Base-by-base conservation (phyloP, 805 yeast species). In the Saccharomycopsis schoenii region DNA sequence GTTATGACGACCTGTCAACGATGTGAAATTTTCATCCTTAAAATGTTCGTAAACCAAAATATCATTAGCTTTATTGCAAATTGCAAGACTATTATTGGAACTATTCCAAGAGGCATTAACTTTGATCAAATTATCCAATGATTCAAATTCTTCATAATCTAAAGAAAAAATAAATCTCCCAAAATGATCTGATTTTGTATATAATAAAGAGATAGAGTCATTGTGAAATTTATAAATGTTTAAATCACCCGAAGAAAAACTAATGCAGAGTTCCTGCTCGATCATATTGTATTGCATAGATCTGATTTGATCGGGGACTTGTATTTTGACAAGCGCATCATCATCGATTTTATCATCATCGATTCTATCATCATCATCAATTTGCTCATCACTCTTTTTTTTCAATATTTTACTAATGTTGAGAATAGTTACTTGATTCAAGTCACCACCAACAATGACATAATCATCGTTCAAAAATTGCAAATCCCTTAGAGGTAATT, bases 381-480 rank as follows among this genome's bases (percentile, higher is more conserved):
- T 43, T 37, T 58, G 42, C 21, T 51, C 58, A 55, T 47, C 52
- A 14, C 6, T 47, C 5, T 21, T 47, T 15, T 54, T 56, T 19
- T 54, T 43, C 19, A 47, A 24, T 25, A 59, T 21, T 25, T 34
- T 51, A 1, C 25, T 14, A 3, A 60, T 12, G 19, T 52, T 54
- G 1, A 84, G 69, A 2, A 86, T 68, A 1, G 76, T 73, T 51
- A 87, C 70, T 60, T 83, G 83, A 54, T 80, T 78, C 64, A 83
- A 87, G 65, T 86, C 88, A 47, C 93, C 92, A 29, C 86, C 91
- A 62, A 83, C 78, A 0, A 83, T 74, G 0, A 78, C 74, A 36
- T 59, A 55, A 29, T 41, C 42, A 29, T 56, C 37, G 17, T 55
- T 58, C 12, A 60, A 40, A 41, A 63, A 58, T 4, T 36, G 41